These are phyloP conservation scores for Monosporascus sp. DNA, from an alignment of 2,329 filamentous ascomycete genomes.

Conservation along the genomic window DNA sequence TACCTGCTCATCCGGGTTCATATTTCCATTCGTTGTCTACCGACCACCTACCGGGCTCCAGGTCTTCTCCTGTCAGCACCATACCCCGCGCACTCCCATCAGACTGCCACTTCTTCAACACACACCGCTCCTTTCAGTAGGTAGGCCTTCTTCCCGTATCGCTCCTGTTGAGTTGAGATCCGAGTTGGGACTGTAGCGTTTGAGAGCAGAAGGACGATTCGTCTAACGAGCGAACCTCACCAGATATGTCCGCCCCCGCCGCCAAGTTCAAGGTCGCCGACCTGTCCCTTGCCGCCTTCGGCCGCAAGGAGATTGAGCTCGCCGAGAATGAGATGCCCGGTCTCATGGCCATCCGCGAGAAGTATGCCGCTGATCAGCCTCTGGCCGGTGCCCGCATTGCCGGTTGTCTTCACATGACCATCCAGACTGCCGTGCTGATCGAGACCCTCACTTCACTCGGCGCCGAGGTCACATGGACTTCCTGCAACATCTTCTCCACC, in stretches of 20 bases:
- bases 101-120: too few relatives aligned
- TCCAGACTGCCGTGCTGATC: conserved; percentile 98
- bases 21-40: neutral
- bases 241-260: conserved; percentile 69
- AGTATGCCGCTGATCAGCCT: conserved; percentile 91
- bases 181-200: too few relatives aligned
- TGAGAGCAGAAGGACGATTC: neutral
- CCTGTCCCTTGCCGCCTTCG: conserved; percentile 95
- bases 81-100: neutral
- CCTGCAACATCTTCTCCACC: conserved; percentile 99
- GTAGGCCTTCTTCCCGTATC: neutral
- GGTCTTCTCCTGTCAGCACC: neutral
- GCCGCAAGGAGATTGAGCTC: conserved; percentile 97
- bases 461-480: conserved; percentile 98
- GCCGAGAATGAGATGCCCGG: conserved; percentile 97
- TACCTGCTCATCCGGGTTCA: neutral
- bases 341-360: conserved; percentile 88
- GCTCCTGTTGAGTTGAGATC: neutral
- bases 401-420: conserved; percentile 99
- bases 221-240: neutral
- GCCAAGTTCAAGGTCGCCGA: conserved; percentile 98
- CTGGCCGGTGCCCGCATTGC: conserved; percentile 92
- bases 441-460: conserved; percentile 93
- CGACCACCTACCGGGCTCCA: neutral
- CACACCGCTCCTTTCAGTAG: neutral